These are phyloP conservation scores for Triticum aestivum DNA, from an alignment of 176 grass and related monocot genomes.

Conservation along the genomic window IWGSC_CS_RefSeq_v2.1 NC_057814.1:91842737-91843236, in stretches of 20 bases:
- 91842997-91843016: background rate
- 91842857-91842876: constrained; percentile 24
- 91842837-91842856: constrained; percentile 44
- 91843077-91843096: background rate
- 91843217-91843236: too few relatives aligned
- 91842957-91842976: background rate
- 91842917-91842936: background rate
- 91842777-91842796: constrained; percentile 51
- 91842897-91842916: background rate
- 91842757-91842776: constrained; percentile 47
- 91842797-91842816: constrained; percentile 44
- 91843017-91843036: background rate
- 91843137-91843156: background rate
- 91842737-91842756: constrained; percentile 38
- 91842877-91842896: too few relatives aligned
- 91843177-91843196: background rate
- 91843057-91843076: background rate
- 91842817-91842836: constrained; percentile 23
- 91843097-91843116: background rate
- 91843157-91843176: too few relatives aligned
- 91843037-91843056: background rate
- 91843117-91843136: background rate
- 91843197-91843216: too few relatives aligned
- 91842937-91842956: background rate
- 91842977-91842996: background rate